Evolutionary conservation across 2,329 filamentous ascomycete species (phyloP).

Genomic region (Beauveria sp.): DNA sequence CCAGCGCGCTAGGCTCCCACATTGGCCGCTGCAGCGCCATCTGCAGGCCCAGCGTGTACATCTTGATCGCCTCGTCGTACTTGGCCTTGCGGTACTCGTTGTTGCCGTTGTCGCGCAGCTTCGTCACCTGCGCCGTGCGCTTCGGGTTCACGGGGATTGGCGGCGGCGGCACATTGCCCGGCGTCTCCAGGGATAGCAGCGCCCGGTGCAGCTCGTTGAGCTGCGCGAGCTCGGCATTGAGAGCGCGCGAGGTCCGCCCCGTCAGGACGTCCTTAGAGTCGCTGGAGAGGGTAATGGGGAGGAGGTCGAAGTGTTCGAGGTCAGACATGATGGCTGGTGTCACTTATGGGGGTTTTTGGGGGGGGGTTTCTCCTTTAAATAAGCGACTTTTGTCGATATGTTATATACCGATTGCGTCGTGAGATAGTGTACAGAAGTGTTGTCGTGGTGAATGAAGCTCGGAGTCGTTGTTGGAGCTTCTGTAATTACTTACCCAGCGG

Average conservation of each 20-base stretch:
- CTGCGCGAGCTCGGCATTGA: slow-evolving; percentile 53
- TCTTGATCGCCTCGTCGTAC: slow-evolving; percentile 66
- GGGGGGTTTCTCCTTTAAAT: neutral
- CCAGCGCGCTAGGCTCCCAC: slow-evolving; percentile 82
- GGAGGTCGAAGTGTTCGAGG: slow-evolving; percentile 68
- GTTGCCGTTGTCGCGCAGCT: slow-evolving; percentile 86
- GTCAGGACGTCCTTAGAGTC: slow-evolving; percentile 63
- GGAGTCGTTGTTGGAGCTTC: neutral
- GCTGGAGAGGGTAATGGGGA: slow-evolving; percentile 77
- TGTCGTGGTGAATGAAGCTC: neutral
- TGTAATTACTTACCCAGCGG: neutral
- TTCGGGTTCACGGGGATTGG: slow-evolving; percentile 91
- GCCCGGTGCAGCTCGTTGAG: slow-evolving; percentile 12
- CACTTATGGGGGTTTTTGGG: neutral
- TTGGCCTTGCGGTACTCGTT: slow-evolving; percentile 70
- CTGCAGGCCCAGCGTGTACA: slow-evolving; percentile 80
- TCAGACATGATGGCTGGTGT: slow-evolving; percentile 41
- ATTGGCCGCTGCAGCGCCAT: slow-evolving; percentile 77
- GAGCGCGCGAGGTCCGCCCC: slow-evolving; percentile 37
- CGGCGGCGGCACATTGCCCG: slow-evolving; percentile 66
- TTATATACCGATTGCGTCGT: neutral
- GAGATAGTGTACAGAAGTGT: no score
- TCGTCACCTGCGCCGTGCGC: slow-evolving; percentile 77
- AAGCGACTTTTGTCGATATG: neutral
- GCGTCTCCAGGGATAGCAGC: slow-evolving; percentile 41